phyloP scores from a whole-genome alignment of 331 rosid genomes.

The Phaseolus coccineus region DNA sequence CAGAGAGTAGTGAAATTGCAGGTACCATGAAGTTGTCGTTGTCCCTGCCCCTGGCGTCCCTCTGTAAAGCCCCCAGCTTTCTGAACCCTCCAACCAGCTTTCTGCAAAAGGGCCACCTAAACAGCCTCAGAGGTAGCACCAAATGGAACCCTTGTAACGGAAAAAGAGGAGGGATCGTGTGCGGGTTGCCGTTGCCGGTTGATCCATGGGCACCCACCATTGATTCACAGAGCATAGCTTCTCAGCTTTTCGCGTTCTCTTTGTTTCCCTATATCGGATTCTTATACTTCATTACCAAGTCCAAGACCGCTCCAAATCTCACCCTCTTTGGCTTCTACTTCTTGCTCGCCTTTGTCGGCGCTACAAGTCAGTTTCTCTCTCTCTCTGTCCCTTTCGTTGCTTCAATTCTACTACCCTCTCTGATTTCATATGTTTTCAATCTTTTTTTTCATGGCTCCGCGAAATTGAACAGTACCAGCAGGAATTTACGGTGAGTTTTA shows the following conservation, averaged over 20 bases:
- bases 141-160: slow-evolving; percentile 27
- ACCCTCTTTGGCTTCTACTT: slow-evolving; percentile 97
- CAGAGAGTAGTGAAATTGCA: slow-evolving; percentile 38
- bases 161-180: slow-evolving; percentile 53
- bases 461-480: slow-evolving; percentile 78
- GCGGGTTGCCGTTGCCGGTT: slow-evolving; percentile 63
- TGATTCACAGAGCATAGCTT: slow-evolving; percentile 87
- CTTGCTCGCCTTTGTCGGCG: slow-evolving; percentile 88
- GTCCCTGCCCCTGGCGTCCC: slow-evolving; percentile 45
- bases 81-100: slow-evolving; percentile 28
- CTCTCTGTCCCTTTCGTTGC: not conserved
- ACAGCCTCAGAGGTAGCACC: slow-evolving; percentile 16
- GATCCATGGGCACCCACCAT: slow-evolving; percentile 95
- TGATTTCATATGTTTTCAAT: slow-evolving; percentile 43
- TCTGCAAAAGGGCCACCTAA: not conserved
- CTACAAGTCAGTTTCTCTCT: slow-evolving; percentile 74
- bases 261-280: slow-evolving; percentile 87
- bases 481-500: slow-evolving; percentile 82
- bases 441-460: slow-evolving; percentile 3
- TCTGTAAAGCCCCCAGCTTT: slow-evolving; percentile 44
- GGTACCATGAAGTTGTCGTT: slow-evolving; percentile 25
- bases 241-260: slow-evolving; percentile 87
- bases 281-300: slow-evolving; percentile 89
- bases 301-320: slow-evolving; percentile 88
- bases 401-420: not conserved